phyloP scores from a whole-genome alignment of 192 early-diverging fungal genomes.

The Backusella morwellensis region DNA sequence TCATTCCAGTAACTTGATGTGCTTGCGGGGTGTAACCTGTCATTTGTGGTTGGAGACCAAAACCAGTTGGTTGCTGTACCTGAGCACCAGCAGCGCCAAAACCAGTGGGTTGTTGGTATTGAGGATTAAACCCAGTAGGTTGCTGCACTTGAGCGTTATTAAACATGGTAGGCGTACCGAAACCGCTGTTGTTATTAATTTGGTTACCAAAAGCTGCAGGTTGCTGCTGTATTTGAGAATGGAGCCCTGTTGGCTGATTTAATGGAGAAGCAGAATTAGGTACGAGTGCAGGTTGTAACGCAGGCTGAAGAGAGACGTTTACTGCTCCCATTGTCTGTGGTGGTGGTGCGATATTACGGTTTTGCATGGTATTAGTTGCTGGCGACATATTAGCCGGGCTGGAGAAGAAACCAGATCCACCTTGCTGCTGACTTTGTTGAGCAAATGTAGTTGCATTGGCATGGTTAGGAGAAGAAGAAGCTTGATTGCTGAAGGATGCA shows the following conservation, averaged over 20 bases:
- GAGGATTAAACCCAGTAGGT: constrained; percentile 2
- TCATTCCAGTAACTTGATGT: neutral
- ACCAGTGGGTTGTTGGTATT: constrained; percentile 2
- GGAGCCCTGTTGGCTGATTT: neutral
- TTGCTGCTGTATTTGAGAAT: constrained; percentile 6
- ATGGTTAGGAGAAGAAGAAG: neutral
- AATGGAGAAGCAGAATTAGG: neutral
- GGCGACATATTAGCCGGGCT: constrained; percentile 11
- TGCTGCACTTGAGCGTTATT: neutral
- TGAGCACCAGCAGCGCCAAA: neutral
- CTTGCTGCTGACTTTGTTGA: neutral
- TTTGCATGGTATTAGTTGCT: neutral
- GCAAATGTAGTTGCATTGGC: neutral
- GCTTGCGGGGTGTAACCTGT: neutral
- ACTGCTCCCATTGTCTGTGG: neutral
- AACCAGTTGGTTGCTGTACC: neutral
- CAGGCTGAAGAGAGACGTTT: constrained; percentile 4
- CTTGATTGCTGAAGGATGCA: neutral
- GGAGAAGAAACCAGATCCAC: constrained; percentile 16
- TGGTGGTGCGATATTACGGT: neutral
- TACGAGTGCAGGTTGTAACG: neutral
- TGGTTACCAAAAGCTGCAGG: neutral
- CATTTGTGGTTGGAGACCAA: neutral
- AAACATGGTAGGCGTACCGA: neutral
- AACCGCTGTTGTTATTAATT: neutral